These are phyloP conservation scores for Puccinia polysora DNA, from an alignment of 1,284 basidiomycete species.

Conservation along the genomic window DNA sequence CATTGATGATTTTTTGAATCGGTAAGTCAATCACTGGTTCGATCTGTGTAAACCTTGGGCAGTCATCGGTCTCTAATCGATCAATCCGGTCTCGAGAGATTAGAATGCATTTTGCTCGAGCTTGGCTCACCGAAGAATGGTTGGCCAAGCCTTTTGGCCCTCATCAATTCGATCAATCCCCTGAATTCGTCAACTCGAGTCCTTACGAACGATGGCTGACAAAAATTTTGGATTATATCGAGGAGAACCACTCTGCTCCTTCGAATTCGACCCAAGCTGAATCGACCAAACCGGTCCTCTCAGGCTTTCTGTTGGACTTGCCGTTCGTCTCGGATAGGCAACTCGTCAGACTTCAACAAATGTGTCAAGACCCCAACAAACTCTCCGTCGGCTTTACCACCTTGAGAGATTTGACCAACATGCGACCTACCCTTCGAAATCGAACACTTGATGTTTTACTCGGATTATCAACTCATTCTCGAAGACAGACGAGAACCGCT, in stretches of 20 bases:
- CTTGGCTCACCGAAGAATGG: constrained; percentile 99
- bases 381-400: constrained; percentile 72
- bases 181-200: neutral
- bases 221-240: constrained; percentile 47
- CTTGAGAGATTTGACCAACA: constrained; percentile 74
- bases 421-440: constrained; percentile 72
- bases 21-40: constrained; percentile 57
- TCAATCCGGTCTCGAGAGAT: neutral
- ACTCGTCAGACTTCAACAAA: constrained; percentile 67
- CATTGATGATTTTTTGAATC: constrained; percentile 73
- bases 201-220: constrained; percentile 49
- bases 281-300: constrained; percentile 62
- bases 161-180: constrained; percentile 57
- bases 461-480: constrained; percentile 75
- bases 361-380: constrained; percentile 75
- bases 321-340: constrained; percentile 74
- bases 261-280: constrained; percentile 2
- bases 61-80: no score
- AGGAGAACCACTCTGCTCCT: constrained; percentile 17
- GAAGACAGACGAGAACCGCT: constrained; percentile 67
- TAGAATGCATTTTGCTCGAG: constrained; percentile 75
- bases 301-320: constrained; percentile 78
- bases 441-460: constrained; percentile 73
- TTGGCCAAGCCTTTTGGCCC: constrained; percentile 65
- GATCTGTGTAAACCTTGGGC: neutral